These are phyloP conservation scores for Gentiana straminea DNA, from an alignment of 257 asterid genomes.

Conservation along the genomic window DNA sequence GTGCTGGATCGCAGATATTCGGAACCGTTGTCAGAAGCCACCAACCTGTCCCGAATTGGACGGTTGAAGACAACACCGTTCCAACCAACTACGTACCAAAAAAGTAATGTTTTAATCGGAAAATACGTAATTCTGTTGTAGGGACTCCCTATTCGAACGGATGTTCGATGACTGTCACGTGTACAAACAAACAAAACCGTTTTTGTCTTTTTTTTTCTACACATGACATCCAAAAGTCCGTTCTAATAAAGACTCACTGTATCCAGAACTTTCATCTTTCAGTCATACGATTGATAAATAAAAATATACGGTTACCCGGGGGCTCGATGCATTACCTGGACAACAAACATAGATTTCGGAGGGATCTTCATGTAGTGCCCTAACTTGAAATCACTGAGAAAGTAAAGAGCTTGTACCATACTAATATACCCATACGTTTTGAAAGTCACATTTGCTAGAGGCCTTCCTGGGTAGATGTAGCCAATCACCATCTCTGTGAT, in stretches of 20 bases:
- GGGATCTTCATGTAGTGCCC: conserved; percentile 92
- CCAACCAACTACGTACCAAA: conserved; percentile 34
- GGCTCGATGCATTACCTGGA: conserved; percentile 27
- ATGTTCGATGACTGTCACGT: no score
- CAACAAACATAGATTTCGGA: conserved; percentile 77
- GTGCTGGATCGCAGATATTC: conserved; percentile 38
- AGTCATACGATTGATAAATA: no score
- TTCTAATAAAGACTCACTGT: no score
- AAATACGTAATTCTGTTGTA: background rate
- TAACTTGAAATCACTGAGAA: conserved; percentile 56
- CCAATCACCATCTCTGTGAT: conserved; percentile 69
- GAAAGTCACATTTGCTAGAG: conserved; percentile 73
- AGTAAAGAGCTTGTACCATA: conserved; percentile 54
- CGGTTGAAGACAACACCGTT: conserved; percentile 41
- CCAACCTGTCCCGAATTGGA: conserved; percentile 63
- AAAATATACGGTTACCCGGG: no score
- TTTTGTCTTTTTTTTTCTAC: no score
- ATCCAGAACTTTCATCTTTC: no score
- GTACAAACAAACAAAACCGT: no score
- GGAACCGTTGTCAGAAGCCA: conserved; percentile 52
- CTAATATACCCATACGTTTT: conserved; percentile 79
- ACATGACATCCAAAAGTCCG: no score
- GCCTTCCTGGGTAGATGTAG: conserved; percentile 55
- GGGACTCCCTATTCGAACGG: no score
- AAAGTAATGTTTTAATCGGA: no score